These are phyloP conservation scores for Plenodomus tracheiphilus DNA, from an alignment of 2,329 filamentous ascomycete genomes.

Conservation along the genomic window DNA sequence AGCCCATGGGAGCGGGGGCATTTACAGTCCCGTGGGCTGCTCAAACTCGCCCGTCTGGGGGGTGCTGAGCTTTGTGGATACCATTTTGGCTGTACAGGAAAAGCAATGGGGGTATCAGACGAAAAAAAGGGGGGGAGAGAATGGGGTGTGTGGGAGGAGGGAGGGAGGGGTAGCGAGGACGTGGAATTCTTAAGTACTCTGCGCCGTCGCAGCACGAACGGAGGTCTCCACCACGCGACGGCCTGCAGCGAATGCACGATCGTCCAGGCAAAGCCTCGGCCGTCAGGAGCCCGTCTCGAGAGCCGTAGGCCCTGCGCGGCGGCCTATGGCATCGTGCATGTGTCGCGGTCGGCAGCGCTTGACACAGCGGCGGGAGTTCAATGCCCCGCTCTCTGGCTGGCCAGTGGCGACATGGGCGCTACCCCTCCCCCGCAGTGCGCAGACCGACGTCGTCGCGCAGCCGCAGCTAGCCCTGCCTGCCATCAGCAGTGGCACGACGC, in stretches of 20 bases:
- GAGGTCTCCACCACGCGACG: slow-evolving; percentile 26
- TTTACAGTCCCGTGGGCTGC: slow-evolving; percentile 59
- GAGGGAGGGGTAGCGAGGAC: slow-evolving; percentile 26
- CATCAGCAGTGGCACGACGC: slow-evolving; percentile 4
- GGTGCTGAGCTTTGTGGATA: slow-evolving; percentile 66
- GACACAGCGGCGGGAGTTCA: slow-evolving; percentile 20
- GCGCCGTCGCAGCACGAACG: slow-evolving; percentile 29
- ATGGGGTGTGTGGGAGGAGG: slow-evolving; percentile 14
- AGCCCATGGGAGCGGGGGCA: slow-evolving; percentile 11
- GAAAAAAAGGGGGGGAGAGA: slow-evolving; percentile 17
- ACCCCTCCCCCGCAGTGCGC: slow-evolving; percentile 41
- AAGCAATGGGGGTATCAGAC: slow-evolving; percentile 32
- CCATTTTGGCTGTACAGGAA: slow-evolving; percentile 14
- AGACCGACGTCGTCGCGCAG: slow-evolving; percentile 9
- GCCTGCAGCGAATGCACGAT: slow-evolving; percentile 18
- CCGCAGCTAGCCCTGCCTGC: slow-evolving; percentile 18
- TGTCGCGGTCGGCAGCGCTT: slow-evolving; percentile 23
- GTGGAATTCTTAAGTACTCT: slow-evolving; percentile 36
- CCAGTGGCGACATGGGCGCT: slow-evolving; percentile 32
- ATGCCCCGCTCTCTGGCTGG: slow-evolving; percentile 32
- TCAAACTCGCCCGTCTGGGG: slow-evolving; percentile 64
- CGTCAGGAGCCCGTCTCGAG: slow-evolving; percentile 33
- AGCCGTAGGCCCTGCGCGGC: slow-evolving; percentile 9
- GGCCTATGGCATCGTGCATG: slow-evolving; percentile 25
- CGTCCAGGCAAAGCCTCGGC: slow-evolving; percentile 33